A percentile compares a stretch with the other conserved stretches of the same genome.
phyloP scores from a whole-genome alignment of 2,329 filamentous ascomycete species.

The Sarocladium brachiariae region DNA sequence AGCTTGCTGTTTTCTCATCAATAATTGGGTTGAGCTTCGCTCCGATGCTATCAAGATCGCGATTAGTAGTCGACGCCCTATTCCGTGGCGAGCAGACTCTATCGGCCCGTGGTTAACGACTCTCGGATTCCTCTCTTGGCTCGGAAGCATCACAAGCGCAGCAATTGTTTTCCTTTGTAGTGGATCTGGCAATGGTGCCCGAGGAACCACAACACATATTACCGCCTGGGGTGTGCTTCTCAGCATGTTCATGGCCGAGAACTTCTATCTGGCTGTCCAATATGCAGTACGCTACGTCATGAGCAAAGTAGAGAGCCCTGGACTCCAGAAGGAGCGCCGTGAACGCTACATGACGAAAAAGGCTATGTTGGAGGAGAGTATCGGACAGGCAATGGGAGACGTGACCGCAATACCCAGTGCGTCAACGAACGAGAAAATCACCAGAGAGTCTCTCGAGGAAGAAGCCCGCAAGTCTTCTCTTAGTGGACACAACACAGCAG shows the following conservation, averaged over 20 bases:
- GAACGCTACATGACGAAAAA: constrained; percentile 78
- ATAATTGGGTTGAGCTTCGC: constrained; percentile 93
- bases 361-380: constrained; percentile 66
- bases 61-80: constrained; percentile 78
- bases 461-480: constrained; percentile 47
- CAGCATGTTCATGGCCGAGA: constrained; percentile 78
- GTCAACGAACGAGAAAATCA: constrained; percentile 55
- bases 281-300: constrained; percentile 66
- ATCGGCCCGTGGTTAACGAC: constrained; percentile 90
- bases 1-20: constrained; percentile 78
- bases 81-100: constrained; percentile 83
- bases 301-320: constrained; percentile 75
- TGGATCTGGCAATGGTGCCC: constrained; percentile 56
- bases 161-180: constrained; percentile 88
- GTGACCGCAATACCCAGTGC: constrained; percentile 39
- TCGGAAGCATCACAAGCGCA: constrained; percentile 80
- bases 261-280: constrained; percentile 77
- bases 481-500: constrained; percentile 40
- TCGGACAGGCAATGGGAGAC: constrained; percentile 50
- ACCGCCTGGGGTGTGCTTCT: constrained; percentile 75
- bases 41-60: constrained; percentile 94
- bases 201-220: constrained; percentile 62
- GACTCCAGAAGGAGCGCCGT: constrained; percentile 74
- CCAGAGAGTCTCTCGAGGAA: constrained; percentile 57
- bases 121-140: constrained; percentile 85